phyloP scores from a whole-genome alignment of 192 early-diverging fungal species.

The Chytriomyces confervae region DNA sequence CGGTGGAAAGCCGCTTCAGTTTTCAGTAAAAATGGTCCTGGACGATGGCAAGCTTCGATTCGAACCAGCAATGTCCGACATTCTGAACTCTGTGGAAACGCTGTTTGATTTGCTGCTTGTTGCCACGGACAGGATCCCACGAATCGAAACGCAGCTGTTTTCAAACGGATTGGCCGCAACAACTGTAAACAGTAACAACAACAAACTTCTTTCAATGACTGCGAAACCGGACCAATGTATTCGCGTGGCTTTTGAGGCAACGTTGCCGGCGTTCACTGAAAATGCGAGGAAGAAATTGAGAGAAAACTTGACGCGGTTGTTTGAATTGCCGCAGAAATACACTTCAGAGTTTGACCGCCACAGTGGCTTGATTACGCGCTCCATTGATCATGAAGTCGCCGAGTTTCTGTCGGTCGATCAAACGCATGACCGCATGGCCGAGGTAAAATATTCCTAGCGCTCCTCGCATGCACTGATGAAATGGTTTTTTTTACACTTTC shows the following conservation, averaged over 20 bases:
- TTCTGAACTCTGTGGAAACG: constrained; percentile 51
- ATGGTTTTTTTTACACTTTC: too few relatives aligned
- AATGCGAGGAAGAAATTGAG: constrained; percentile 45
- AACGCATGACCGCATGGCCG: constrained; percentile 54
- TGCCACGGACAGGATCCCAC: constrained; percentile 58
- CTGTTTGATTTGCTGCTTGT: constrained; percentile 55
- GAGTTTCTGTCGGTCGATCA: constrained; percentile 56
- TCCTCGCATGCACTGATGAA: too few relatives aligned
- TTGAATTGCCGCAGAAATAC: constrained; percentile 55
- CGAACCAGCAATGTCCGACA: constrained; percentile 54
- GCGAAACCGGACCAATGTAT: constrained; percentile 63
- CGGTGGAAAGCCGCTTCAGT: constrained; percentile 45
- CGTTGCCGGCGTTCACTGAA: constrained; percentile 54
- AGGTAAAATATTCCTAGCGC: constrained; percentile 33
- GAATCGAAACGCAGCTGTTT: constrained; percentile 65
- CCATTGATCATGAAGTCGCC: constrained; percentile 50
- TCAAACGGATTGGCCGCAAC: constrained; percentile 47
- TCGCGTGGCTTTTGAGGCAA: constrained; percentile 59
- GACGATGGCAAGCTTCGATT: constrained; percentile 55
- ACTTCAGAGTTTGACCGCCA: constrained; percentile 60
- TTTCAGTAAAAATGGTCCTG: constrained; percentile 47
- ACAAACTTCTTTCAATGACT: constrained; percentile 43
- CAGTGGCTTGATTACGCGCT: constrained; percentile 42
- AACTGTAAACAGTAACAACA: constrained; percentile 34
- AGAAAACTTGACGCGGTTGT: constrained; percentile 36